Evolutionary conservation across 192 early-diverging fungal genomes (phyloP).

Genomic region (Haplosporangium gracile): DNA sequence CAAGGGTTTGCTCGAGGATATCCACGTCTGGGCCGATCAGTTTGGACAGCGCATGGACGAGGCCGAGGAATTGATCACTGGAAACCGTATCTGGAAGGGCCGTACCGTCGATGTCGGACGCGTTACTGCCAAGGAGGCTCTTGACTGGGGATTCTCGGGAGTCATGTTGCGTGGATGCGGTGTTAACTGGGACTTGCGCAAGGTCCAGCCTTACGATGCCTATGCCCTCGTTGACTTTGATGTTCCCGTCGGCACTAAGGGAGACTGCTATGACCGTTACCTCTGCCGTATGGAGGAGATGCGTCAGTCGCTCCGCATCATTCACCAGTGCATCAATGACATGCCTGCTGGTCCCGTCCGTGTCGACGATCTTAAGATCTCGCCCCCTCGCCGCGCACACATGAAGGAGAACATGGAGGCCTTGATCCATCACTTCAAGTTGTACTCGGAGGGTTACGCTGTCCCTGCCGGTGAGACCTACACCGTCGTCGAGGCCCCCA

Average conservation of each 20-base stretch:
- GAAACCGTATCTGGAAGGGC: constrained; percentile 95
- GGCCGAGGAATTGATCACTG: constrained; percentile 92
- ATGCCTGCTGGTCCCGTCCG: constrained; percentile 95
- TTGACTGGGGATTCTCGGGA: constrained; percentile 94
- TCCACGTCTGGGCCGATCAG: constrained; percentile 93
- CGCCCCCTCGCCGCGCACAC: constrained; percentile 89
- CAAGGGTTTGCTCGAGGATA: constrained; percentile 94
- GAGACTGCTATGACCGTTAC: constrained; percentile 97
- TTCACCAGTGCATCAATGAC: constrained; percentile 94
- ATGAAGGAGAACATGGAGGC: constrained; percentile 99
- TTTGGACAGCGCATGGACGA: constrained; percentile 93
- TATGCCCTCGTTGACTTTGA: constrained; percentile 97
- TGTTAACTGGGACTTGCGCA: constrained; percentile 94
- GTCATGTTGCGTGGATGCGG: constrained; percentile 97
- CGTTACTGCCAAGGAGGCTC: constrained; percentile 89
- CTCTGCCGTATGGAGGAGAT: constrained; percentile 99
- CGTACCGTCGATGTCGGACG: constrained; percentile 90
- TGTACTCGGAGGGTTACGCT: constrained; percentile 98
- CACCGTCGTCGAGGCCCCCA: constrained; percentile 97
- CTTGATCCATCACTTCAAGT: constrained; percentile 99
- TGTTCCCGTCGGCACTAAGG: constrained; percentile 94
- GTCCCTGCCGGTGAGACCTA: constrained; percentile 99
- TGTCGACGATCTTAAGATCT: constrained; percentile 98
- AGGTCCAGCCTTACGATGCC: constrained; percentile 94
- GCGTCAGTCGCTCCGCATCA: constrained; percentile 96